Conservation (phyloP, 352 stramenopile species). For the Globisporangium alternatum region DNA sequence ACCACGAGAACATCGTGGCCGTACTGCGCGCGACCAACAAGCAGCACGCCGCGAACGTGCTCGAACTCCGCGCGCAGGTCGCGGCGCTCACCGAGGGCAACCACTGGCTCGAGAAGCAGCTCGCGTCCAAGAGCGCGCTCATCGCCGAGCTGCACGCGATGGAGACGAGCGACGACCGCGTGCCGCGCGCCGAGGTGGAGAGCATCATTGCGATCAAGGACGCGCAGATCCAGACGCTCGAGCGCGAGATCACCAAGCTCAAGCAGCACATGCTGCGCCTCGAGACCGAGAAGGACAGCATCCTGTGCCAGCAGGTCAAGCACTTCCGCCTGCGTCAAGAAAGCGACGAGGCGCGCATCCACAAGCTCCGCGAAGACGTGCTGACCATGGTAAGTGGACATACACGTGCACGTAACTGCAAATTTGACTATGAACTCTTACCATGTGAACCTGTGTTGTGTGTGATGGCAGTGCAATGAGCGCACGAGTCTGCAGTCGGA, state of each 20-base stretch:
- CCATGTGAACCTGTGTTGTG: background rate
- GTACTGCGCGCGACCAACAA: conserved; percentile 68
- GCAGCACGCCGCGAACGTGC: conserved; percentile 59
- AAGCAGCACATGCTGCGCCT: conserved; percentile 39
- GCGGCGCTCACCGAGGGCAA: conserved; percentile 57
- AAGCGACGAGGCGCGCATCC: conserved; percentile 50
- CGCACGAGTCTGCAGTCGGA: conserved; percentile 52
- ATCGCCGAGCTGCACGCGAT: conserved; percentile 46
- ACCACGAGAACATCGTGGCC: conserved; percentile 68
- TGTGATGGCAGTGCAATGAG: conserved; percentile 43
- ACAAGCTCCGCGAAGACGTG: conserved; percentile 52
- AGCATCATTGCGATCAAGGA: conserved; percentile 52
- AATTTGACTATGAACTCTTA: background rate
- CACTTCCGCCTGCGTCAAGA: conserved; percentile 41
- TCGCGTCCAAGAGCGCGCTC: conserved; percentile 54
- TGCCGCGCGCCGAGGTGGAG: conserved; percentile 38
- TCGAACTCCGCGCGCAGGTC: conserved; percentile 63
- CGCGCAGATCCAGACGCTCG: conserved; percentile 50
- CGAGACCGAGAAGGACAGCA: conserved; percentile 51
- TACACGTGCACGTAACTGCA: background rate
- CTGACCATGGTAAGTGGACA: conserved; percentile 41
- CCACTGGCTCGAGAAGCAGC: conserved; percentile 55
- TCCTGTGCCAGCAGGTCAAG: conserved; percentile 48
- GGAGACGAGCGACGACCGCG: conserved; percentile 28
- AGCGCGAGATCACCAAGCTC: conserved; percentile 52